Evolutionary conservation across 2,329 filamentous ascomycete species (phyloP).

Genomic region (Magnaporthiopsis incrustans): DNA sequence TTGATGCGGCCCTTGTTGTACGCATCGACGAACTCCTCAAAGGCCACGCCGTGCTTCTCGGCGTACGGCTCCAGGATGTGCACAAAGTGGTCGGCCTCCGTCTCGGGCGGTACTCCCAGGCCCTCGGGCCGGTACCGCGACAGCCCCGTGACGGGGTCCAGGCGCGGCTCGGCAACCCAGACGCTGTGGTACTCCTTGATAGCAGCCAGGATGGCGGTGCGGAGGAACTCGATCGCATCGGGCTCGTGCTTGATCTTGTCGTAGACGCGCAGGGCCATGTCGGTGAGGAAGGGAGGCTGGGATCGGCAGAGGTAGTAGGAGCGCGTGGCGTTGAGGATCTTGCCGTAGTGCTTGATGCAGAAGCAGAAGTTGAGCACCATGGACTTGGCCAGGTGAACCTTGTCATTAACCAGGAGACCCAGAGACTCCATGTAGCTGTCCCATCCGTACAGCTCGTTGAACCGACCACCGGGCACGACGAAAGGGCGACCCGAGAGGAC

Average conservation of each 20-base stretch:
- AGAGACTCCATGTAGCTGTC: slow-evolving; percentile 98
- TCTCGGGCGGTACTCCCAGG: slow-evolving; percentile 82
- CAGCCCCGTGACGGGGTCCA: slow-evolving; percentile 69
- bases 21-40: slow-evolving; percentile 75
- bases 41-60: slow-evolving; percentile 73
- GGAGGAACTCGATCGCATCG: slow-evolving; percentile 72
- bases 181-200: slow-evolving; percentile 96
- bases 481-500: slow-evolving; percentile 79
- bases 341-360: slow-evolving; percentile 96
- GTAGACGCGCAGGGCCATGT: slow-evolving; percentile 92
- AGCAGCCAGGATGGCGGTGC: slow-evolving; percentile 72
- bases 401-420: slow-evolving; percentile 77
- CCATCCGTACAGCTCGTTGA: slow-evolving; percentile 98
- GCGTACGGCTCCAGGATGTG: slow-evolving; percentile 77
- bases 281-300: slow-evolving; percentile 92
- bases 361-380: slow-evolving; percentile 98
- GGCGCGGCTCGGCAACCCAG: slow-evolving; percentile 72
- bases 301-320: slow-evolving; percentile 93
- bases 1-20: slow-evolving; percentile 73
- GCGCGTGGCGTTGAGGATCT: slow-evolving; percentile 93
- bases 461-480: slow-evolving; percentile 92
- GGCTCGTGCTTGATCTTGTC: slow-evolving; percentile 86
- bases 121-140: slow-evolving; percentile 82
- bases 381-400: slow-evolving; percentile 77
- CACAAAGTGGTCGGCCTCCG: slow-evolving; percentile 77